Percentiles rank a stretch among this genome's conserved stretches.
phyloP scores from a whole-genome alignment of 768 basidiomycete genomes.

The Tylopilus felleus region DNA sequence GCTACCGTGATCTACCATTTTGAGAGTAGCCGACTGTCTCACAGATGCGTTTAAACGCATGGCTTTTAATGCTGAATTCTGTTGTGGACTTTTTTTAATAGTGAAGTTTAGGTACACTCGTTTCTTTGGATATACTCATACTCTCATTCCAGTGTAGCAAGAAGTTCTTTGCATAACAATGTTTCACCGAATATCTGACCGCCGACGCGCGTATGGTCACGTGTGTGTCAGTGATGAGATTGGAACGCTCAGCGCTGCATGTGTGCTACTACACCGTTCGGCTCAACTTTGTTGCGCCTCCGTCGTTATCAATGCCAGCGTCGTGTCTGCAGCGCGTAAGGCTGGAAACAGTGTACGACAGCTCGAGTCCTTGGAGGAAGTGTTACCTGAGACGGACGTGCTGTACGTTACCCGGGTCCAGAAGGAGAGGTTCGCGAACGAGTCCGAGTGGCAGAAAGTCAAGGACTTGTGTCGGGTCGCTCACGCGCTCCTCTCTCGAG shows the following conservation, averaged over 20 bases:
- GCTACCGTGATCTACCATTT: not conserved
- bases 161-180: too few species aligned
- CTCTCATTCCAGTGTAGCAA: too few species aligned
- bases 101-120: too few species aligned
- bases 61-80: too few species aligned
- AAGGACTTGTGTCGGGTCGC: constrained; percentile 92
- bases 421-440: constrained; percentile 84
- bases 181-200: too few species aligned
- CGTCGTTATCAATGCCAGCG: constrained; percentile 81
- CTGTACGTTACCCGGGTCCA: constrained; percentile 96
- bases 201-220: too few species aligned
- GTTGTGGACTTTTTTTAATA: too few species aligned
- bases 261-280: constrained; percentile 90
- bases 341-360: constrained; percentile 77
- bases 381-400: constrained; percentile 90
- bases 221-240: too few species aligned
- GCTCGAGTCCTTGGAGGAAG: constrained; percentile 88
- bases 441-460: constrained; percentile 83
- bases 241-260: too few species aligned
- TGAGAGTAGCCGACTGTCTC: not conserved
- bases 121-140: too few species aligned
- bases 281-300: constrained; percentile 93
- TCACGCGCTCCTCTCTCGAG: constrained; percentile 87
- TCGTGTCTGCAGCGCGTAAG: constrained; percentile 79
- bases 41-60: not conserved